phyloP scores from a whole-genome alignment of 805 yeast genomes.

The Saccharomycopsis fodiens region DNA sequence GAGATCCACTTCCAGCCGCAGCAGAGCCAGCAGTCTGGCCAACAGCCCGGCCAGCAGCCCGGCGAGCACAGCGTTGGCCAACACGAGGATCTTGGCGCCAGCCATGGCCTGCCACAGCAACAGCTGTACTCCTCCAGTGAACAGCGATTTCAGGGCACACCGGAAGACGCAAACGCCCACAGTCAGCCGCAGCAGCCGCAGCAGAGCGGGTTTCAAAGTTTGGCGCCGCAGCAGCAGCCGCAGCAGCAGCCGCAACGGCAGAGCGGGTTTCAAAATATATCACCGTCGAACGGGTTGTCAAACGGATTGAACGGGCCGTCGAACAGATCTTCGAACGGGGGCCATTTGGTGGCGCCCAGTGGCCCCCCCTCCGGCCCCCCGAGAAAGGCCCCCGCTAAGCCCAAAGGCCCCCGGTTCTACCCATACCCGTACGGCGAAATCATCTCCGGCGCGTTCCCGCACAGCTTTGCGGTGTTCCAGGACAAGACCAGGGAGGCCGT shows the following conservation, averaged over 20 bases:
- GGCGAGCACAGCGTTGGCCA: background rate
- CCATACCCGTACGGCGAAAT: conserved; percentile 14
- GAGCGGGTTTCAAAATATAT: no score
- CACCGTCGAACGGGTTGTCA: background rate
- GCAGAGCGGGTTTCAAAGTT: no score
- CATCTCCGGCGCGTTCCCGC: conserved; percentile 11
- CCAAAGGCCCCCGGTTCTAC: conserved; percentile 2
- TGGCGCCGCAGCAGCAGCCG: background rate
- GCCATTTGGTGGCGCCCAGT: background rate
- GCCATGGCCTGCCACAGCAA: no score
- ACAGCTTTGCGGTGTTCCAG: conserved; percentile 8
- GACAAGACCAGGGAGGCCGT: conserved; percentile 2
- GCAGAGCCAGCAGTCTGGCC: background rate
- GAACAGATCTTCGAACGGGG: background rate
- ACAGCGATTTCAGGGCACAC: background rate
- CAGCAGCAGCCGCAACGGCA: background rate
- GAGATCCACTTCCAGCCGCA: background rate
- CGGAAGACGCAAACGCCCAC: no score
- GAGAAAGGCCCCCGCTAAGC: background rate
- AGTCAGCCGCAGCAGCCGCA: no score
- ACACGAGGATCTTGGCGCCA: no score
- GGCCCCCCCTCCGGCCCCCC: background rate
- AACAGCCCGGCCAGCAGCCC: background rate
- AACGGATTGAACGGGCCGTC: background rate
- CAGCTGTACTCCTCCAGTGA: no score